These are phyloP conservation scores for Ambrosia hybrid DNA, from an alignment of 140 eudicot genomes.

Conservation along the genomic window DNA sequence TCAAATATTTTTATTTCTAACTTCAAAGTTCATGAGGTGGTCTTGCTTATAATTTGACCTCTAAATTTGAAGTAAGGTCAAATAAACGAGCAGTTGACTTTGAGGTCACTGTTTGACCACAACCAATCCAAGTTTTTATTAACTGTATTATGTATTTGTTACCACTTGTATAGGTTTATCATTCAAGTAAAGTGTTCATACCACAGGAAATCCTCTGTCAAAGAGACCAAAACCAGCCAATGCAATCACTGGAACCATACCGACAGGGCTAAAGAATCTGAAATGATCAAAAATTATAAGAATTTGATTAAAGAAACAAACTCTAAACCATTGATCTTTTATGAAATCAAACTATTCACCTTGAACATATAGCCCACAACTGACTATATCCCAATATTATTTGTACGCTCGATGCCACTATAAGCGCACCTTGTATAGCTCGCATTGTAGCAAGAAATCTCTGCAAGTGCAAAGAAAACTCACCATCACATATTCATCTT, in stretches of 20 bases:
- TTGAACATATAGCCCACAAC: slow-evolving; percentile 97
- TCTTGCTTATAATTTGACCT: too few relatives aligned
- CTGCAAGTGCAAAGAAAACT: slow-evolving; percentile 35
- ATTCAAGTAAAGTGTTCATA: too few relatives aligned
- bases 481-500: background rate
- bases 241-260: too few relatives aligned
- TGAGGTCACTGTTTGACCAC: too few relatives aligned
- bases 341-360: slow-evolving; percentile 43
- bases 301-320: background rate
- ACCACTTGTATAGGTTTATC: too few relatives aligned
- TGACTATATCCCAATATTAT: slow-evolving; percentile 96
- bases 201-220: too few relatives aligned
- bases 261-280: slow-evolving; percentile 9
- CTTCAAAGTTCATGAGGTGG: too few relatives aligned
- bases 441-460: slow-evolving; percentile 90
- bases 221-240: too few relatives aligned
- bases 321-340: background rate
- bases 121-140: too few relatives aligned
- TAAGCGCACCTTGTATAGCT: slow-evolving; percentile 95
- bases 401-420: slow-evolving; percentile 97
- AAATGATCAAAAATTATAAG: background rate
- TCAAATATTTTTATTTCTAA: background rate
- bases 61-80: too few relatives aligned
- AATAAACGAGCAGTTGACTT: too few relatives aligned
- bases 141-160: too few relatives aligned